phyloP scores from a whole-genome alignment of 495 filamentous ascomycete genomes.

The Penicillium salamii region DNA sequence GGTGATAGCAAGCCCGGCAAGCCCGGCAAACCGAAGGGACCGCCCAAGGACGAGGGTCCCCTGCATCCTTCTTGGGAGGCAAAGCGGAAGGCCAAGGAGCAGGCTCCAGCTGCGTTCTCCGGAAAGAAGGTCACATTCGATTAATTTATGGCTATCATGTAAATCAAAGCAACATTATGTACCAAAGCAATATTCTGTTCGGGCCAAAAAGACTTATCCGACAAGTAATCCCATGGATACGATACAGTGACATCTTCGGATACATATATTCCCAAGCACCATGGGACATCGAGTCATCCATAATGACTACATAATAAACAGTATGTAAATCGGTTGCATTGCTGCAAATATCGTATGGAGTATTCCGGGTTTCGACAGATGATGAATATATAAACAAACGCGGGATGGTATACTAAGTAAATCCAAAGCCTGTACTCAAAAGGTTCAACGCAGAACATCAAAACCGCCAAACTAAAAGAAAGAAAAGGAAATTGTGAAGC shows the following conservation, averaged over 20 bases:
- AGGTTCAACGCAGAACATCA: not conserved
- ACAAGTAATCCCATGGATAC: too few relatives aligned
- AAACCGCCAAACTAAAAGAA: not conserved
- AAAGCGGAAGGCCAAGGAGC: conserved; percentile 78
- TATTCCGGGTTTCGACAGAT: too few relatives aligned
- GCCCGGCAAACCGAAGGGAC: conserved; percentile 31
- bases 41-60: conserved; percentile 55
- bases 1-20: too few relatives aligned
- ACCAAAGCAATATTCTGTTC: too few relatives aligned
- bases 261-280: too few relatives aligned
- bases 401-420: conserved; percentile 11
- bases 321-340: not conserved
- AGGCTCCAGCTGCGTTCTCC: conserved; percentile 60
- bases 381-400: not conserved
- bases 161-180: not conserved
- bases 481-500: too few relatives aligned
- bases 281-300: too few relatives aligned
- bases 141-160: conserved; percentile 34
- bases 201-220: too few relatives aligned
- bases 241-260: too few relatives aligned
- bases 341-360: too few relatives aligned
- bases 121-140: conserved; percentile 94
- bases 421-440: not conserved
- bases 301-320: too few relatives aligned
- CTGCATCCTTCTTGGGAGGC: conserved; percentile 96